Conservation (phyloP, 2,329 filamentous ascomycete genomes). For the Zasmidium citrigriseum region DNA sequence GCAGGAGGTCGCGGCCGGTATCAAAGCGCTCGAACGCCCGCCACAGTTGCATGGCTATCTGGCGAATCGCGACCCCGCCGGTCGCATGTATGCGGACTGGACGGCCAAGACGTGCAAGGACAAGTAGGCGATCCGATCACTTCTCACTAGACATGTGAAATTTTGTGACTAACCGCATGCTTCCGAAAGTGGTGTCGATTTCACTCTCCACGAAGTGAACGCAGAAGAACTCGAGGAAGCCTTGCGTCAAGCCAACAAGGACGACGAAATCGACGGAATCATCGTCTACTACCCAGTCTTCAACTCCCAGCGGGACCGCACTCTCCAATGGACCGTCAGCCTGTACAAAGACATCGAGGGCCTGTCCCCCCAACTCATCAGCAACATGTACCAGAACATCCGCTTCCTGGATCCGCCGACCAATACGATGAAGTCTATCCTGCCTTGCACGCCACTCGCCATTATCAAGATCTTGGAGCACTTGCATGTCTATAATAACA, state of each 20-base stretch:
- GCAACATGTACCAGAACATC: conserved; percentile 99
- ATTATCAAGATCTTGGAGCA: conserved; percentile 97
- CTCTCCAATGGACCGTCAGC: conserved; percentile 91
- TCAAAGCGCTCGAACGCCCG: conserved; percentile 69
- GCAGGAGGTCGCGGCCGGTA: conserved; percentile 72
- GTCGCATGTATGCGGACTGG: conserved; percentile 93
- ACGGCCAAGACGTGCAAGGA: conserved; percentile 94
- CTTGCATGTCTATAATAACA: conserved; percentile 93
- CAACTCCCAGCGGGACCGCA: conserved; percentile 84
- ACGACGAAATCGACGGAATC: conserved; percentile 77
- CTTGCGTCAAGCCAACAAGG: conserved; percentile 80
- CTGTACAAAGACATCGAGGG: conserved; percentile 94
- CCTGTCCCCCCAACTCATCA: conserved; percentile 87
- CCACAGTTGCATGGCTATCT: conserved; percentile 89
- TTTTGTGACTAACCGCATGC: conserved; percentile 3
- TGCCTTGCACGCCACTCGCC: conserved; percentile 93
- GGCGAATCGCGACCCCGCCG: conserved; percentile 87
- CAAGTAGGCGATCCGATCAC: conserved; percentile 65
- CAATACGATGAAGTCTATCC: conserved; percentile 82
- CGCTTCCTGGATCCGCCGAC: conserved; percentile 82
- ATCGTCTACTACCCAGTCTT: conserved; percentile 99
- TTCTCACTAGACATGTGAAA: background rate
- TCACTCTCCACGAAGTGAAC: conserved; percentile 78
- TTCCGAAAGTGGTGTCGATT: conserved; percentile 74
- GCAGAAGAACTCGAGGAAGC: conserved; percentile 89